Evolutionary conservation across 1,139 yeast species (phyloP), one percentile per base, ranked within the genome.

Genomic region (Geotrichum siamense): DNA sequence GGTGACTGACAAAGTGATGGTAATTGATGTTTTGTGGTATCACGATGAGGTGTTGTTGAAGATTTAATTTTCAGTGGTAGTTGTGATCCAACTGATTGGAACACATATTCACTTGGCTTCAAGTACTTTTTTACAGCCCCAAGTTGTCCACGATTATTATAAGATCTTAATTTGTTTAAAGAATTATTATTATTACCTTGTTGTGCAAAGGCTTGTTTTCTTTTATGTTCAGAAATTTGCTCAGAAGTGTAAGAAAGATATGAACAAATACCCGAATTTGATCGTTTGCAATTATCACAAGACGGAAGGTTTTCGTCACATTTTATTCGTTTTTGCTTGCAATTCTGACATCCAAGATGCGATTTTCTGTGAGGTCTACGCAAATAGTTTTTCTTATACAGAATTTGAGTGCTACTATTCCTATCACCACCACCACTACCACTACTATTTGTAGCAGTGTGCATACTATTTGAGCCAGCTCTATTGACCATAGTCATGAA

Each of bases 231-330:
- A 4, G n/a, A 50, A 20, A 58, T 48, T 45, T 60, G 63, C 27
- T 51, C 54, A 5, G 51, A 47, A 10, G 61, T 45, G 47, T 59
- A 49, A 20, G 43, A 39, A 25, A 55, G 50, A 38, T 59, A 60
- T 2, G 64, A 60, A 47, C 64, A 60, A 10, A 48, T 45, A 6
- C 53, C 49, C 9, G 33, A 17, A 42, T 77, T 76, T 6, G 82
- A 79, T 58, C 78, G 74, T 43, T 70, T 56, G 56, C 84, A 79
- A 55, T 78, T 79, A 42, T 71, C 65, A 55, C 85, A 79, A 28
- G 72, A 68, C 0, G 83, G 84, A 26, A 78, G 64, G 45, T 71
- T 70, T 57, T 79, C 85, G 60, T 79, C 83, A 61, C 85, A 79
- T 56, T 79, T 79, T 57, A 79, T 77, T 48, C 84, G 65, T 49